phyloP scores from a whole-genome alignment of 169 alveolate genomes.

The Eimeria sp. region DNA sequence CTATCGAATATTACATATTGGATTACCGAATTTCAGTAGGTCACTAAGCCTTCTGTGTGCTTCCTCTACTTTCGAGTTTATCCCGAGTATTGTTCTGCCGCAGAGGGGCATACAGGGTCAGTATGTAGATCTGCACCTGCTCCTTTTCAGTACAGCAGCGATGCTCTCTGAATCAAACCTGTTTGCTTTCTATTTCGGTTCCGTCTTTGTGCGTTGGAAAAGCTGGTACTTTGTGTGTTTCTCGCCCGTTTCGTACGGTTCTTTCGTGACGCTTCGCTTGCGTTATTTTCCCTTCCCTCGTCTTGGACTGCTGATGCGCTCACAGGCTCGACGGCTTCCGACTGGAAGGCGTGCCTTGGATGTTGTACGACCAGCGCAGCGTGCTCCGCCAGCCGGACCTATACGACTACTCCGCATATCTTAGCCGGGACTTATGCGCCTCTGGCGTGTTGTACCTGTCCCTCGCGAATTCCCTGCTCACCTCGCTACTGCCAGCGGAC shows the following conservation, averaged over 20 bases:
- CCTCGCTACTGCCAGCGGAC: constrained; percentile 87
- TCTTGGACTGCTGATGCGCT: background rate
- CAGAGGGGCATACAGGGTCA: background rate
- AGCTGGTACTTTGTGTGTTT: background rate
- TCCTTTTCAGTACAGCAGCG: background rate
- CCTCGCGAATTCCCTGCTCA: constrained; percentile 95
- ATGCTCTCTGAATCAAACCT: background rate
- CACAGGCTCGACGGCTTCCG: constrained; percentile 94
- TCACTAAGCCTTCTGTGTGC: background rate
- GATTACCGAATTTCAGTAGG: constrained; percentile 90
- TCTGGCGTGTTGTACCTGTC: constrained; percentile 92
- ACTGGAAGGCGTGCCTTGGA: constrained; percentile 96
- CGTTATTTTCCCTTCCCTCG: background rate
- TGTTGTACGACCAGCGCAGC: constrained; percentile 96
- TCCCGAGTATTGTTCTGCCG: background rate
- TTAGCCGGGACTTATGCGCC: constrained; percentile 89
- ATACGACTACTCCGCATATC: constrained; percentile 93
- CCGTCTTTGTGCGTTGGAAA: background rate
- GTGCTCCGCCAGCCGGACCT: constrained; percentile 89
- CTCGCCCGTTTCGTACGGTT: background rate
- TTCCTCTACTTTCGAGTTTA: background rate
- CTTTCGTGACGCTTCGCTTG: background rate
- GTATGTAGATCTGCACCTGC: background rate
- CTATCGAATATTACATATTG: constrained; percentile 93
- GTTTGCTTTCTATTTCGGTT: background rate